Evolutionary conservation across 2,329 filamentous ascomycete genomes (phyloP).

Genomic region (Neofusicoccum sp.): DNA sequence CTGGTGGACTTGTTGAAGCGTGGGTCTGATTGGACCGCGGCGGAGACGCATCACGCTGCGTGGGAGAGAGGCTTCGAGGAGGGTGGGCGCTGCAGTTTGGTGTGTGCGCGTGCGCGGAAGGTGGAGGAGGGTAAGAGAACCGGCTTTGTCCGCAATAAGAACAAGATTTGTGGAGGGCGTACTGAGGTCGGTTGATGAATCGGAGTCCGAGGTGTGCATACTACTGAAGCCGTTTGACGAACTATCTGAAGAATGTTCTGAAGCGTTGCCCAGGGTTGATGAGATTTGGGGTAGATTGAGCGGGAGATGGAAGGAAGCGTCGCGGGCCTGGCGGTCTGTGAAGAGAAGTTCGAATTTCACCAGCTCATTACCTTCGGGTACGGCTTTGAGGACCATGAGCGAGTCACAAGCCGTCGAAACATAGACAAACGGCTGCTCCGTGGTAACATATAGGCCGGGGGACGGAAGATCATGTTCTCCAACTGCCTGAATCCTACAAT

Average conservation of each 20-base stretch:
- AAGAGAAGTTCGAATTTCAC: conserved; percentile 27
- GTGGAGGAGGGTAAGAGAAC: conserved; percentile 31
- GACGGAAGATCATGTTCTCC: conserved; percentile 46
- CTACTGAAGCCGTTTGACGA: not conserved
- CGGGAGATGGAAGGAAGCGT: conserved; percentile 29
- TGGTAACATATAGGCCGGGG: conserved; percentile 50
- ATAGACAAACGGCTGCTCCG: conserved; percentile 48
- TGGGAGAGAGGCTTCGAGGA: conserved; percentile 45
- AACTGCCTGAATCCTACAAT: not conserved
- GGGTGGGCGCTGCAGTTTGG: conserved; percentile 29
- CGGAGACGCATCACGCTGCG: conserved; percentile 50
- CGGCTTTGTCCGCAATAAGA: conserved; percentile 35
- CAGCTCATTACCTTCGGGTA: conserved; percentile 14
- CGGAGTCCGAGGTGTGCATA: not conserved
- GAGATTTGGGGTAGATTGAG: conserved; percentile 18
- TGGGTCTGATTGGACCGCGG: conserved; percentile 41
- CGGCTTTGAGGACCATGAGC: conserved; percentile 46
- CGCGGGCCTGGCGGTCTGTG: conserved; percentile 31
- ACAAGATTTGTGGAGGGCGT: conserved; percentile 23
- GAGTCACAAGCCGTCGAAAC: conserved; percentile 57
- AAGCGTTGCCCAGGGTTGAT: not conserved
- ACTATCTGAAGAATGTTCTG: not conserved
- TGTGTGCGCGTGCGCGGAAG: conserved; percentile 24
- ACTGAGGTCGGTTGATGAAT: not conserved
- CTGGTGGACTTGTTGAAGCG: conserved; percentile 30